phyloP scores from a whole-genome alignment of 2,329 filamentous ascomycete species.

The Paecilomyces variotii region DNA sequence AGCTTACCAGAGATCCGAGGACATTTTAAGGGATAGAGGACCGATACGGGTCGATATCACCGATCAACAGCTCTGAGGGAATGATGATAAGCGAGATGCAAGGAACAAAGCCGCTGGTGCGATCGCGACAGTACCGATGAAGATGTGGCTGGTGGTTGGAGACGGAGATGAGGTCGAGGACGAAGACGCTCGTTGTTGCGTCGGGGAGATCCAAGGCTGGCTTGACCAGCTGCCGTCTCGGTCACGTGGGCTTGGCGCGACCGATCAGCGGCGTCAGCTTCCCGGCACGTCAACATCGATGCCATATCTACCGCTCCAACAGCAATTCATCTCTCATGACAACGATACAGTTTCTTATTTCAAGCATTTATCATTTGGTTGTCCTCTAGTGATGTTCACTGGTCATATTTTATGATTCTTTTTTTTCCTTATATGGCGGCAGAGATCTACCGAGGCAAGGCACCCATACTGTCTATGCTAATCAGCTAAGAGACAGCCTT shows the following conservation, averaged over 20 bases:
- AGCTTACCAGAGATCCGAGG: slow-evolving; percentile 74
- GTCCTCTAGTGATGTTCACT: background rate
- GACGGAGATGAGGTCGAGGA: slow-evolving; percentile 23
- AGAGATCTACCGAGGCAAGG: background rate
- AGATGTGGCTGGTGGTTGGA: slow-evolving; percentile 18
- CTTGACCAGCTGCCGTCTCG: slow-evolving; percentile 14
- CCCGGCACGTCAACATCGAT: slow-evolving; percentile 1
- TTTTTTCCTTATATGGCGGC: background rate
- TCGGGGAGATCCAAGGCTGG: slow-evolving; percentile 6
- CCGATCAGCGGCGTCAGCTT: slow-evolving; percentile 1
- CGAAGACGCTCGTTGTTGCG: slow-evolving; percentile 28
- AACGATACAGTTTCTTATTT: background rate
- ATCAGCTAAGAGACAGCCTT: background rate
- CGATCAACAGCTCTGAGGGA: slow-evolving; percentile 2
- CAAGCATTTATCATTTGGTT: too few relatives aligned
- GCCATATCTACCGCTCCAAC: background rate
- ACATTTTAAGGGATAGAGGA: slow-evolving; percentile 47
- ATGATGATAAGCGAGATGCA: slow-evolving; percentile 5
- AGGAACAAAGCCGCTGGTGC: slow-evolving; percentile 14
- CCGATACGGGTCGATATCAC: slow-evolving; percentile 8
- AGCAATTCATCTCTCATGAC: background rate
- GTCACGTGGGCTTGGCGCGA: slow-evolving; percentile 25
- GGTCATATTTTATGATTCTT: background rate
- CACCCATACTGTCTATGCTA: background rate
- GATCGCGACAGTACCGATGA: slow-evolving; percentile 18